Evolutionary conservation across 768 basidiomycete genomes (phyloP).

Genomic region (Agrocybe praecox): DNA sequence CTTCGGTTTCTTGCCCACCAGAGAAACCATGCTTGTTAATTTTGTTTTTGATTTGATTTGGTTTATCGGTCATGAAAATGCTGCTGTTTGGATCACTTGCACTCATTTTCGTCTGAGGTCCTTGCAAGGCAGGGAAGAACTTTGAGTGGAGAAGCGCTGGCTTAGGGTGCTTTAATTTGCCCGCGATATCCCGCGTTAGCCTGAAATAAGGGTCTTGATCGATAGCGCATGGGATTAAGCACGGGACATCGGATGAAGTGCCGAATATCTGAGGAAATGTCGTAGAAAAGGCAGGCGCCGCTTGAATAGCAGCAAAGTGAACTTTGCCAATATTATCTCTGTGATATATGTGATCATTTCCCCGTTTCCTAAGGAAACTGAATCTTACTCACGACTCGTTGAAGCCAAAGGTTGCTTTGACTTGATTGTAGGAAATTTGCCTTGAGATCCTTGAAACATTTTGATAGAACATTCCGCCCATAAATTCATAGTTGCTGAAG

Average conservation of each 20-base stretch:
- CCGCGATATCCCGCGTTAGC: conserved; percentile 92
- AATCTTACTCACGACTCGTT: conserved; percentile 77
- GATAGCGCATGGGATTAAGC: conserved; percentile 96
- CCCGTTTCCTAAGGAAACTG: background rate
- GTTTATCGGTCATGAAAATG: conserved; percentile 95
- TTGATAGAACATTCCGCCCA: conserved; percentile 92
- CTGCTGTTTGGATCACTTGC: conserved; percentile 92
- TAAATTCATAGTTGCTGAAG: conserved; percentile 88
- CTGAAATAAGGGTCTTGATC: conserved; percentile 99
- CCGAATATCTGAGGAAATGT: conserved; percentile 99
- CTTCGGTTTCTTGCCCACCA: conserved; percentile 93
- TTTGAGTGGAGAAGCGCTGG: conserved; percentile 91
- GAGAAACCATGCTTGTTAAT: conserved; percentile 96
- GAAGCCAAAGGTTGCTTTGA: conserved; percentile 96
- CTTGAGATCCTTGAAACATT: conserved; percentile 93
- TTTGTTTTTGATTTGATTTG: conserved; percentile 96
- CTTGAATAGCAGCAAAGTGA: conserved; percentile 95
- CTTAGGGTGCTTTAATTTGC: conserved; percentile 94
- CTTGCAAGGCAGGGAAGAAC: conserved; percentile 98
- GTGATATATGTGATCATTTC: conserved; percentile 6
- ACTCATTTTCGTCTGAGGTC: conserved; percentile 99
- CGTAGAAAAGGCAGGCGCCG: conserved; percentile 95
- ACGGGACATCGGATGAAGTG: conserved; percentile 77
- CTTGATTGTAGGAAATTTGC: conserved; percentile 91
- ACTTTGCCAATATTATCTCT: conserved; percentile 99